Conservation (phyloP, 2,329 filamentous ascomycete genomes). For the Penicillium sclerotigenum region DNA sequence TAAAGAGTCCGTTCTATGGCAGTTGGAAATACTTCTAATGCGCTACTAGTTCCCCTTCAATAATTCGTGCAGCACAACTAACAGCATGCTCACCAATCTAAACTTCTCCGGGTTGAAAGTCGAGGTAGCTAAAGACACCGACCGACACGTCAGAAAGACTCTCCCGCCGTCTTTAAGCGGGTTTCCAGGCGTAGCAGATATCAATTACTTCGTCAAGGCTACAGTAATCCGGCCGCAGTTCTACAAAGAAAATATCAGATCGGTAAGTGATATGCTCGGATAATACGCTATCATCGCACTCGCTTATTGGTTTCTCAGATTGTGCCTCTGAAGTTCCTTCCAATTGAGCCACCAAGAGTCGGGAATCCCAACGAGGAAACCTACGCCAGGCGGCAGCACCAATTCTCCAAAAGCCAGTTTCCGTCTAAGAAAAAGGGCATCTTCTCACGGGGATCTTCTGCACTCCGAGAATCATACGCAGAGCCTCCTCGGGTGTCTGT, state of each 20-base stretch:
- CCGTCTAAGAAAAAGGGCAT: constrained; percentile 56
- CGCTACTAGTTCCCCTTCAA: constrained; percentile 47
- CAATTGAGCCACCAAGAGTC: constrained; percentile 82
- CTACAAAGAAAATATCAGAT: constrained; percentile 83
- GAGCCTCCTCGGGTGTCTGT: constrained; percentile 63
- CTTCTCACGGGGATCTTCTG: constrained; percentile 49
- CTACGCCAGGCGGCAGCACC: constrained; percentile 72
- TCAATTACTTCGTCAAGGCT: constrained; percentile 93
- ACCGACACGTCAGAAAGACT: constrained; percentile 74
- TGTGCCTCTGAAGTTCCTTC: constrained; percentile 76
- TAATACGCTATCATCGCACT: background rate
- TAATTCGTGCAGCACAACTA: constrained; percentile 46
- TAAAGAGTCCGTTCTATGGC: constrained; percentile 16
- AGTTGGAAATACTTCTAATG: background rate
- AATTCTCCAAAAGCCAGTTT: constrained; percentile 48
- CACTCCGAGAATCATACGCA: constrained; percentile 29
- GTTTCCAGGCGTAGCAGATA: constrained; percentile 81
- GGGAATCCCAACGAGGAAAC: constrained; percentile 68
- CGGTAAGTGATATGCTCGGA: constrained; percentile 29
- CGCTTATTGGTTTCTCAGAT: constrained; percentile 27
- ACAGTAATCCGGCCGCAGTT: constrained; percentile 85
- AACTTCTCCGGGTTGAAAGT: constrained; percentile 46
- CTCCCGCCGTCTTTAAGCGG: constrained; percentile 86
- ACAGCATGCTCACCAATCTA: constrained; percentile 47
- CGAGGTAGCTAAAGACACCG: constrained; percentile 44